Evolutionary conservation across 495 filamentous ascomycete genomes (phyloP), one percentile per base, ranked within the genome.

Genomic region (Podospora pseudocomata): DNA sequence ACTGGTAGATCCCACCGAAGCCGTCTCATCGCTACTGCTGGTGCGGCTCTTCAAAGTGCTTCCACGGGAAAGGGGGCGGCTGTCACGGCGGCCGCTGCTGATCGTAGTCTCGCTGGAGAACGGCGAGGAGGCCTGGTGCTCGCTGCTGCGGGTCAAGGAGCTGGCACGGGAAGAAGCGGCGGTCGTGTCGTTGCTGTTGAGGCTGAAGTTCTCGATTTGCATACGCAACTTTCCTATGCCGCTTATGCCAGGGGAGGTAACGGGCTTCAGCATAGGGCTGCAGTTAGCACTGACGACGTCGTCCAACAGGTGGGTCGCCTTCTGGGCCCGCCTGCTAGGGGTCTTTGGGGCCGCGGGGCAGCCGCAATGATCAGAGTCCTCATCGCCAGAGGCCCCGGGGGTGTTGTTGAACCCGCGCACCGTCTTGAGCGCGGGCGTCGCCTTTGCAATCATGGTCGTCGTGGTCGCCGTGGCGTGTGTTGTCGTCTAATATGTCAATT

Each of bases 371-470:
- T 95, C 93, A 16, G 91, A 93, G 67, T 95, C 93, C 73, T 96
- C 93, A 71, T 93, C 92, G 55, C 86, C 91, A 61, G 92, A 95
- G 20, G 86, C 86, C n/a, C 85, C 80, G n/a, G 92, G 91, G n/a
- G 91, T 93, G 18, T 75, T 73, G 64, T 72, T 71, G 72, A 96
- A 94, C 5, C 93, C 93, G 72, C 87, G 89, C 57, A 94, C 87
- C 49, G 90, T 91, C 32, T 85, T 89, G 68, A 88, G 80, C 56
- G 93, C 92, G 55, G 88, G 86, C 49, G 85, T 81, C 28, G 84
- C 86, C 66, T 79, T 77, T 39, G 76, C 68, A 60, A 80, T 57
- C 80, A 82, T 83, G 63, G 58, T 59, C 34, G 44, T 27, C 55
- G 55, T 20, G 59, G 30, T 4, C 26, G 39, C 13, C 39, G 27